Conservation (phyloP, 192 early-diverging fungal species). For the Anaeromyces robustus region DNA sequence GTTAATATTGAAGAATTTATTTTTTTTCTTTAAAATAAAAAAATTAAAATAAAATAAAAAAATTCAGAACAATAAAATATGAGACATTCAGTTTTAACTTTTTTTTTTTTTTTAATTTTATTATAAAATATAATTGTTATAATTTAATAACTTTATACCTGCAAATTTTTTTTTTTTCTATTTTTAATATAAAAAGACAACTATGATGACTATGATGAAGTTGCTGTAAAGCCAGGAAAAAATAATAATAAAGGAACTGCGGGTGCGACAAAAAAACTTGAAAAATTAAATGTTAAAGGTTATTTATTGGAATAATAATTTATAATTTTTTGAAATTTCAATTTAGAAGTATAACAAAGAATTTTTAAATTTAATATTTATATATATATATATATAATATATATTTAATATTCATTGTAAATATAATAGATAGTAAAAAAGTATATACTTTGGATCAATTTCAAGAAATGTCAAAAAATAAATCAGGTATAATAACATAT, state of each 20-base stretch:
- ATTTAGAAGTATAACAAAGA: no score
- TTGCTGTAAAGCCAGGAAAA: conserved; percentile 3
- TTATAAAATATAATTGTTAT: background rate
- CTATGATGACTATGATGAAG: conserved; percentile 5
- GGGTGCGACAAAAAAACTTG: background rate
- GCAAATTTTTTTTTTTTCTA: conserved; percentile 1
- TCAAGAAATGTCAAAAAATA: background rate
- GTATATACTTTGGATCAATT: background rate
- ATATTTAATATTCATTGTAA: no score
- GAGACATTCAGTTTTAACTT: no score
- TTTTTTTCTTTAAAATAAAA: conserved; percentile 3
- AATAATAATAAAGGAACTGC: conserved; percentile 4
- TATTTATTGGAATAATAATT: no score
- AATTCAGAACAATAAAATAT: no score
- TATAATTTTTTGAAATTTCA: no score
- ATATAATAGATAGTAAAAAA: background rate
- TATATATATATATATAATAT: no score
- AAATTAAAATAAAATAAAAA: conserved; percentile 3
- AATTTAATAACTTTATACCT: background rate
- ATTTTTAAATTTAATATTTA: no score
- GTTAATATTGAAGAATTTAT: no score
- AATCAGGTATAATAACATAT: background rate
- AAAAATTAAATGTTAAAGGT: background rate
- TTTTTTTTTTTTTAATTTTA: no score
- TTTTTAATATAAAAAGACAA: background rate